Evolutionary conservation across 108 stramenopile species (phyloP).

Genomic region (Skeletonema costatum): DNA sequence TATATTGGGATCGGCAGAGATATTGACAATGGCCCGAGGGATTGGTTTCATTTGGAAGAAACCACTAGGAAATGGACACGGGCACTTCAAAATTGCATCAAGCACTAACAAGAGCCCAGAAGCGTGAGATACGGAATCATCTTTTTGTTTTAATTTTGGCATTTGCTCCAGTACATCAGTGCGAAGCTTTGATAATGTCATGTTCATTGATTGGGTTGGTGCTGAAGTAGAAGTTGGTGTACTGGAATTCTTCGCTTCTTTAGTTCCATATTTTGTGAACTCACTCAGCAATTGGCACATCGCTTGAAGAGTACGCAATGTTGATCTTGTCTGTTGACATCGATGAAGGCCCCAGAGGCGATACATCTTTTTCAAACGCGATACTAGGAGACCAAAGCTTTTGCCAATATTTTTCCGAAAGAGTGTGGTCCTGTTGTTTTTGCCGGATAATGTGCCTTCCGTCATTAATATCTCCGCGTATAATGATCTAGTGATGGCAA

Average conservation of each 20-base stretch:
- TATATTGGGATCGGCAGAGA: constrained; percentile 1
- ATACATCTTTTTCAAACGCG: constrained; percentile 30
- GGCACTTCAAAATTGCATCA: constrained; percentile 25
- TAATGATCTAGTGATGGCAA: not conserved
- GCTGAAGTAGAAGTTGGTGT: not conserved
- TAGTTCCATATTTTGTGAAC: not conserved
- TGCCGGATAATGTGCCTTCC: constrained; percentile 10
- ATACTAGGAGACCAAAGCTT: constrained; percentile 16
- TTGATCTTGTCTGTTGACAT: constrained; percentile 28
- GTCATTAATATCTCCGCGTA: constrained; percentile 17
- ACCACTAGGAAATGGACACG: constrained; percentile 15
- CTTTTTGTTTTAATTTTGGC: not conserved
- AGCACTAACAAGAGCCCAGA: constrained; percentile 6
- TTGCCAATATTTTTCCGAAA: constrained; percentile 11
- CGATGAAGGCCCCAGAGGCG: constrained; percentile 26
- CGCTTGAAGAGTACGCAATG: constrained; percentile 18
- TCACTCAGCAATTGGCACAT: constrained; percentile 18
- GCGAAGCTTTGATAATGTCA: not conserved
- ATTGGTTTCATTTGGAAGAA: constrained; percentile 22
- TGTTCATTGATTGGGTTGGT: not conserved
- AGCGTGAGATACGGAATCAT: not conserved
- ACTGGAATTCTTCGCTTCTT: not conserved
- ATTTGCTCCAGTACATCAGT: constrained; percentile 3
- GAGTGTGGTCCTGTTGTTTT: constrained; percentile 6
- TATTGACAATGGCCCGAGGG: constrained; percentile 2